Evolutionary conservation across 345 rosid species (phyloP).

Genomic region (Pistacia integerrima): DNA sequence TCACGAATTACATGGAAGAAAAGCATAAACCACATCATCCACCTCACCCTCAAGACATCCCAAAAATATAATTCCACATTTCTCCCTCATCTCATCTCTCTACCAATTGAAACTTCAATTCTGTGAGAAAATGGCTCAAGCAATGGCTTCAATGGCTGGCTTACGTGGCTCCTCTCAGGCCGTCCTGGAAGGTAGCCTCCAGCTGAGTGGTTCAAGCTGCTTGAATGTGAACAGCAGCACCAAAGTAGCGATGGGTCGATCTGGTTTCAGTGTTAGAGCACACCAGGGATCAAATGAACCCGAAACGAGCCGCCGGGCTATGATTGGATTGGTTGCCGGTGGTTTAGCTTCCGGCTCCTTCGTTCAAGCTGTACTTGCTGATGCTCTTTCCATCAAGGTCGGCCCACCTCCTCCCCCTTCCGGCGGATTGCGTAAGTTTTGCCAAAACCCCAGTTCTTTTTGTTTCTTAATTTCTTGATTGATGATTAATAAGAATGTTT

Average conservation of each 20-base stretch:
- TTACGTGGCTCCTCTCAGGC: constrained; percentile 69
- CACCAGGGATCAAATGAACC: constrained; percentile 48
- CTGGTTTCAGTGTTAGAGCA: constrained; percentile 58
- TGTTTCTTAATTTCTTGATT: not conserved
- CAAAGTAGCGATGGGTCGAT: constrained; percentile 34
- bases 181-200: constrained; percentile 68
- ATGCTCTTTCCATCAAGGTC: constrained; percentile 64
- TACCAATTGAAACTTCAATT: not conserved
- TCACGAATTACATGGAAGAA: constrained; percentile 35
- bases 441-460: not conserved
- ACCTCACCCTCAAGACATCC: not conserved
- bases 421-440: constrained; percentile 86
- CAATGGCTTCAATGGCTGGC: constrained; percentile 81
- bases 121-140: constrained; percentile 48
- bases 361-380: constrained; percentile 80
- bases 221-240: constrained; percentile 28
- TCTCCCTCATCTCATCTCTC: not conserved
- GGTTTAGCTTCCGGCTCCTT: constrained; percentile 73
- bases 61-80: constrained; percentile 35
- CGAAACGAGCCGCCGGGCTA: constrained; percentile 74
- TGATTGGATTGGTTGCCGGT: constrained; percentile 71
- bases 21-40: constrained; percentile 9
- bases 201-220: constrained; percentile 55
- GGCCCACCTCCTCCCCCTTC: constrained; percentile 94
- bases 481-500: not conserved